Evolutionary conservation across 192 early-diverging fungal species (phyloP).

Genomic region (Podila epicladia): DNA sequence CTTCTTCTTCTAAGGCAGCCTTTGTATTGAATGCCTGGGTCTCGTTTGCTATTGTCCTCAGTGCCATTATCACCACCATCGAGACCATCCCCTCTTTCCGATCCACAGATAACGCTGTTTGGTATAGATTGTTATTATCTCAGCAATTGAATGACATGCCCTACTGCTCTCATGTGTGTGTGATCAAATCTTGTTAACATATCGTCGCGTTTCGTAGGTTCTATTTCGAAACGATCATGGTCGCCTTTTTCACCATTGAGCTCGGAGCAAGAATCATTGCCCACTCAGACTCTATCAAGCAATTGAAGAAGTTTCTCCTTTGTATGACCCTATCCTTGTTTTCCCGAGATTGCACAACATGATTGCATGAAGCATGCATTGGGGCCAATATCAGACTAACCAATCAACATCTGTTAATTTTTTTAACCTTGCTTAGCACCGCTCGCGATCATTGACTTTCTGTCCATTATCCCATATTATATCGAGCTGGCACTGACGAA

Average conservation of each 20-base stretch:
- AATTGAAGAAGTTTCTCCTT: conserved; percentile 61
- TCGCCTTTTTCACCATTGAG: conserved; percentile 76
- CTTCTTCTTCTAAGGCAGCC: conserved; percentile 70
- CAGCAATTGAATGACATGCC: too few relatives aligned
- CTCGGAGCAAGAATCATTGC: conserved; percentile 72
- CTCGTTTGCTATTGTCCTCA: conserved; percentile 73
- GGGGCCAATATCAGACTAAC: background rate
- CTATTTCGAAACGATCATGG: conserved; percentile 70
- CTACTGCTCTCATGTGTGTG: background rate
- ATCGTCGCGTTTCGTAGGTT: conserved; percentile 51
- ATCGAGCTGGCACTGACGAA: conserved; percentile 69
- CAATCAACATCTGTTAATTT: background rate
- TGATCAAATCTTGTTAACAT: background rate
- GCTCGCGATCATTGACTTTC: conserved; percentile 73
- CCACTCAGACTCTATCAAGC: conserved; percentile 71
- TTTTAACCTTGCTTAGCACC: conserved; percentile 46
- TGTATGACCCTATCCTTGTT: conserved; percentile 25
- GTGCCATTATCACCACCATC: conserved; percentile 74
- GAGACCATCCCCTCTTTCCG: conserved; percentile 82
- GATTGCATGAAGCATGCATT: background rate
- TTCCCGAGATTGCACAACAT: background rate
- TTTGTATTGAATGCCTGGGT: conserved; percentile 78
- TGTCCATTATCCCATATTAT: conserved; percentile 83
- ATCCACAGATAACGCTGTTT: conserved; percentile 54
- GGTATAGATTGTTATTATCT: conserved; percentile 34